A percentile compares a stretch with the other conserved stretches of the same genome.
Conservation (phyloP, 352 stramenopile species). For the Globisporangium polare region DNA sequence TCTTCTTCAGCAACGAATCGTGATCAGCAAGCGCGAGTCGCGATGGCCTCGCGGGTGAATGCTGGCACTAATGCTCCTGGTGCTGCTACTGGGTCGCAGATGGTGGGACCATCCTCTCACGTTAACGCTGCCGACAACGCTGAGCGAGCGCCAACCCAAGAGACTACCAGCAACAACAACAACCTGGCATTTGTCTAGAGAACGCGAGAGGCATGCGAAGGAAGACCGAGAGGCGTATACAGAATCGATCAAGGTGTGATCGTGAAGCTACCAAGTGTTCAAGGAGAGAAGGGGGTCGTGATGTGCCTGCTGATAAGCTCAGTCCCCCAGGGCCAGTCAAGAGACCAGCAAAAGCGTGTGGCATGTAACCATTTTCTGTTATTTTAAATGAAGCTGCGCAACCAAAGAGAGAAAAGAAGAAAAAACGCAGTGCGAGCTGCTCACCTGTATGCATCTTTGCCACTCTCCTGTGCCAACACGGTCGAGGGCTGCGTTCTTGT, state of each 20-base stretch:
- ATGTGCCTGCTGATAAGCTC: too few relatives aligned
- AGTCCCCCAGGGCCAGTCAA: too few relatives aligned
- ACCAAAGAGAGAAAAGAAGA: not conserved
- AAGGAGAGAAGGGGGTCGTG: too few relatives aligned
- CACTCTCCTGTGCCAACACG: too few relatives aligned
- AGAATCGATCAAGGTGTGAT: too few relatives aligned
- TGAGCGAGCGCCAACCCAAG: not conserved
- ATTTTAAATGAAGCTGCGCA: not conserved
- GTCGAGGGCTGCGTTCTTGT: too few relatives aligned
- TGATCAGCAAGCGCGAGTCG: not conserved
- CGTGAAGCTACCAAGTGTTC: too few relatives aligned
- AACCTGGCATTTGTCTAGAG: not conserved
- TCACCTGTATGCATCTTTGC: too few relatives aligned
- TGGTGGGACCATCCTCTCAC: not conserved
- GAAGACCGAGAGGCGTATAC: not conserved
- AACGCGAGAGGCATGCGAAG: not conserved
- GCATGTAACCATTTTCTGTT: not conserved
- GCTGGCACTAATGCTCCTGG: not conserved
- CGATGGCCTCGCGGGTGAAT: not conserved
- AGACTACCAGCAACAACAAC: not conserved
- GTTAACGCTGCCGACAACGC: not conserved
- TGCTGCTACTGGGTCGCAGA: not conserved
- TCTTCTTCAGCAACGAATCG: not conserved
- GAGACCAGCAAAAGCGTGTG: too few relatives aligned
- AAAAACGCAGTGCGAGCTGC: not conserved